phyloP scores from a whole-genome alignment of 371 early-diverging fungal species.

The Rhizopus microsporus region DNA sequence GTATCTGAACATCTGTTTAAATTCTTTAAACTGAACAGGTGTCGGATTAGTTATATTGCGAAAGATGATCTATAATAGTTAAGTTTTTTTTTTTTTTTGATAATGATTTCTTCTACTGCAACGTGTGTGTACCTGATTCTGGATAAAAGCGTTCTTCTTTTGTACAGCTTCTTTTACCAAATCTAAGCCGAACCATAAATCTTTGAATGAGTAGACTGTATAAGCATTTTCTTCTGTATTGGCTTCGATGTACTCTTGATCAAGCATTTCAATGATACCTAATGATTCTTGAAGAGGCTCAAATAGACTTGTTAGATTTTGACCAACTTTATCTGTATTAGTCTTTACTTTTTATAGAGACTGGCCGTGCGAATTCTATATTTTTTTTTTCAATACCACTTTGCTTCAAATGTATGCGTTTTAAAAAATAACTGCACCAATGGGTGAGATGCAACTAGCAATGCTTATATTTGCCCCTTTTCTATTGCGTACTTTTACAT shows the following conservation, averaged over 20 bases:
- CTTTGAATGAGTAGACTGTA: slow-evolving; percentile 87
- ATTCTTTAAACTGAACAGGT: slow-evolving; percentile 91
- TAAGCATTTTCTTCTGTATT: slow-evolving; percentile 93
- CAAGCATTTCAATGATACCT: slow-evolving; percentile 59
- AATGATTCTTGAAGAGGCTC: slow-evolving; percentile 58
- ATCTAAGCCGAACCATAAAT: slow-evolving; percentile 83
- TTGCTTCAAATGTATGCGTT: neutral
- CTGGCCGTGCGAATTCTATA: too few relatives aligned
- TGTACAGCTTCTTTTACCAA: slow-evolving; percentile 75
- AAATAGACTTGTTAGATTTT: slow-evolving; percentile 36
- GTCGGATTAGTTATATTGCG: slow-evolving; percentile 90
- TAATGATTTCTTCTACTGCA: too few relatives aligned
- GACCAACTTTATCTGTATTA: slow-evolving; percentile 52
- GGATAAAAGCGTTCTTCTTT: slow-evolving; percentile 89
- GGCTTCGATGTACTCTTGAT: slow-evolving; percentile 77
- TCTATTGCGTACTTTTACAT: too few relatives aligned
- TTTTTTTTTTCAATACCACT: too few relatives aligned
- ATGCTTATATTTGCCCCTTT: too few relatives aligned
- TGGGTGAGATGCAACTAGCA: too few relatives aligned
- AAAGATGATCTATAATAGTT: slow-evolving; percentile 67
- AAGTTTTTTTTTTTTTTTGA: too few relatives aligned
- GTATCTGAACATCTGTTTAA: slow-evolving; percentile 83
- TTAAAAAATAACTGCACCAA: neutral
- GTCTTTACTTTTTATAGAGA: too few relatives aligned
- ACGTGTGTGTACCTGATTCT: slow-evolving; percentile 71